Evolutionary conservation across 2,329 filamentous ascomycete species (phyloP).

Genomic region (Verticillium albo-atrum): DNA sequence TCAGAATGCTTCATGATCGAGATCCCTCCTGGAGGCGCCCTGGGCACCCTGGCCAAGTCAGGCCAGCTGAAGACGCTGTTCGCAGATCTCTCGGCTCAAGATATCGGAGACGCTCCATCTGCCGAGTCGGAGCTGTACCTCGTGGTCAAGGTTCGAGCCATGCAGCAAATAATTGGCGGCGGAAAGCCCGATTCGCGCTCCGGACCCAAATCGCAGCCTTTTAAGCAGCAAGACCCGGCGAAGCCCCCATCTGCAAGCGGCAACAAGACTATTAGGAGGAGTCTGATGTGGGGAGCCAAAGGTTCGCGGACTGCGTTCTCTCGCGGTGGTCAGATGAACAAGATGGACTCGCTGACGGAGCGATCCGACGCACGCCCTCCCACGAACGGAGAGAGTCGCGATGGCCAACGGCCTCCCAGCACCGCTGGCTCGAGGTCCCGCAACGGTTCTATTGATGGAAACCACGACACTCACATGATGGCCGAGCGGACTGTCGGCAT

Average conservation of each 20-base stretch:
- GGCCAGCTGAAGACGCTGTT: slow-evolving; percentile 80
- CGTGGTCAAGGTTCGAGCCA: slow-evolving; percentile 71
- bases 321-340: slow-evolving; percentile 39
- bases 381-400: slow-evolving; percentile 38
- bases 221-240: slow-evolving; percentile 29
- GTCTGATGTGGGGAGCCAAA: slow-evolving; percentile 59
- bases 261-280: slow-evolving; percentile 46
- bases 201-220: slow-evolving; percentile 35
- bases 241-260: slow-evolving; percentile 38
- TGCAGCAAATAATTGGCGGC: slow-evolving; percentile 40
- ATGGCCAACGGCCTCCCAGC: slow-evolving; percentile 43
- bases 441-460: slow-evolving; percentile 25
- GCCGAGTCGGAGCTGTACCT: slow-evolving; percentile 74
- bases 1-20: slow-evolving; percentile 83
- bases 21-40: slow-evolving; percentile 68
- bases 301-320: slow-evolving; percentile 49
- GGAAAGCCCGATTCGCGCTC: slow-evolving; percentile 48
- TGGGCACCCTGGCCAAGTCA: slow-evolving; percentile 59
- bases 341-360: slow-evolving; percentile 55
- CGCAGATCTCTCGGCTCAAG: slow-evolving; percentile 74
- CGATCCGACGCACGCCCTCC: slow-evolving; percentile 21
- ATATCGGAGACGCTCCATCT: slow-evolving; percentile 59
- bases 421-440: slow-evolving; percentile 46
- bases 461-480: slow-evolving; percentile 33
- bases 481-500: slow-evolving; percentile 70